Evolutionary conservation across 1,284 basidiomycete genomes (phyloP).

Genomic region (Coniferiporia sulphurascens): DNA sequence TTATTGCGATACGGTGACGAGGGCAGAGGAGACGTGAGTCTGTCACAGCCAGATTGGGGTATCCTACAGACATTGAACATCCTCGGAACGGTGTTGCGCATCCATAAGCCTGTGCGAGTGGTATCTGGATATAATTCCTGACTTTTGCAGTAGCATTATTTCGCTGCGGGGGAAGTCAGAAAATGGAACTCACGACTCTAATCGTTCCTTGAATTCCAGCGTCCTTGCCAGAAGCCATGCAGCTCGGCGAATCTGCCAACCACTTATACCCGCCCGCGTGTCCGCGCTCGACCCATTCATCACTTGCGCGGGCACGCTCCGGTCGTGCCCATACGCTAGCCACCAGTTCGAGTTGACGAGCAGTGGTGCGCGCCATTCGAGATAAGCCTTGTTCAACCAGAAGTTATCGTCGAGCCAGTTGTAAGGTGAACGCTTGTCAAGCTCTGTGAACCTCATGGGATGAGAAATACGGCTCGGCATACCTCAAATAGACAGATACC

Average conservation of each 20-base stretch:
- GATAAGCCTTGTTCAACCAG: slow-evolving; percentile 89
- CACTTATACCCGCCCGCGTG: slow-evolving; percentile 49
- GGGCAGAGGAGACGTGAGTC: slow-evolving; percentile 46
- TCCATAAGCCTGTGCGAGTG: slow-evolving; percentile 56
- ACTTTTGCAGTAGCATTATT: slow-evolving; percentile 28
- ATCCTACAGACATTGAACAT: slow-evolving; percentile 79
- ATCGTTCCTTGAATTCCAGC: slow-evolving; percentile 72
- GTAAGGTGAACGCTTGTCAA: slow-evolving; percentile 81
- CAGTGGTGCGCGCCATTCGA: slow-evolving; percentile 85
- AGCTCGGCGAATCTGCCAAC: slow-evolving; percentile 85
- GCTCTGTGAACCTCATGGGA: slow-evolving; percentile 42
- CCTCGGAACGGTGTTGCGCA: slow-evolving; percentile 50
- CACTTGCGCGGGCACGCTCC: slow-evolving; percentile 43
- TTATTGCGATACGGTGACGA: slow-evolving; percentile 30
- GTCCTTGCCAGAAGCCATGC: slow-evolving; percentile 79
- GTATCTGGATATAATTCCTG: slow-evolving; percentile 53
- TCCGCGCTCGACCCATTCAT: slow-evolving; percentile 32
- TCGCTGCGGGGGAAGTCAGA: not conserved
- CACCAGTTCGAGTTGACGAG: slow-evolving; percentile 97
- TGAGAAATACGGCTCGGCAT: slow-evolving; percentile 5
- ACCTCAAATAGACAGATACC: slow-evolving; percentile 25
- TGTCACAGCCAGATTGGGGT: slow-evolving; percentile 62
- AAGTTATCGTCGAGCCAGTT: slow-evolving; percentile 97
- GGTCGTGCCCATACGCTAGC: slow-evolving; percentile 78
- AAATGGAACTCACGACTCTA: slow-evolving; percentile 49